phyloP scores from a whole-genome alignment of 2,329 filamentous ascomycete species.

The Escovopsis sp. region DNA sequence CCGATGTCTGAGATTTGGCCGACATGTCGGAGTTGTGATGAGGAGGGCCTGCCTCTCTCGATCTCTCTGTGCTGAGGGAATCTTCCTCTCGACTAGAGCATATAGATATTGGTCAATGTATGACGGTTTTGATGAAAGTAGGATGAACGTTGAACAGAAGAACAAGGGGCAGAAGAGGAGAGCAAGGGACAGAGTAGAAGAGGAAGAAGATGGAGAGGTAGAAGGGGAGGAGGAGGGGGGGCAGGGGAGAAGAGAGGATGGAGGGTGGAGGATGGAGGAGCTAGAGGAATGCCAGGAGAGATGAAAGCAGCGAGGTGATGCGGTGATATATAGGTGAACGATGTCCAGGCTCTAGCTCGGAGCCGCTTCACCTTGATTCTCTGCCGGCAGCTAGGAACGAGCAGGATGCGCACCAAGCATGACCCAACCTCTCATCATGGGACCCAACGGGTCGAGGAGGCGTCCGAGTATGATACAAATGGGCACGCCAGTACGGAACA shows the following conservation, averaged over 20 bases:
- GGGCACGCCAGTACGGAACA: too few species aligned
- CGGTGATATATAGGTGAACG: not conserved
- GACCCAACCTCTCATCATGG: too few species aligned
- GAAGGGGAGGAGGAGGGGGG: constrained; percentile 1
- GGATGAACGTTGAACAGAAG: not conserved
- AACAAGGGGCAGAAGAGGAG: too few species aligned
- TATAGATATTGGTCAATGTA: not conserved
- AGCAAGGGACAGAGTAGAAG: not conserved
- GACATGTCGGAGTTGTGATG: constrained; percentile 2
- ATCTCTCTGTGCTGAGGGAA: too few species aligned
- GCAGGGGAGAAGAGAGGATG: not conserved
- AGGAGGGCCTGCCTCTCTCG: not conserved
- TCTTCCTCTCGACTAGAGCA: constrained; percentile 1
- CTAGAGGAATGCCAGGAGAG: not conserved
- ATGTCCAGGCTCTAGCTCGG: too few species aligned
- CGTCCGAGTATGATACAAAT: too few species aligned
- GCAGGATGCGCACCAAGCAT: too few species aligned
- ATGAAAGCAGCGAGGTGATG: not conserved
- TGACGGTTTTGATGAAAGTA: not conserved
- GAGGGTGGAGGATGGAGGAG: not conserved
- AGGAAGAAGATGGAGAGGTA: not conserved
- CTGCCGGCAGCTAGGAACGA: too few species aligned
- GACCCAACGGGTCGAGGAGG: too few species aligned
- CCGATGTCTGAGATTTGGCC: constrained; percentile 9
- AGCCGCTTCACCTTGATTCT: too few species aligned